A percentile compares a stretch with the other conserved stretches of the same genome.
phyloP scores from a whole-genome alignment of 805 yeast genomes.

The Kregervanrija pseudodelftensis region DNA sequence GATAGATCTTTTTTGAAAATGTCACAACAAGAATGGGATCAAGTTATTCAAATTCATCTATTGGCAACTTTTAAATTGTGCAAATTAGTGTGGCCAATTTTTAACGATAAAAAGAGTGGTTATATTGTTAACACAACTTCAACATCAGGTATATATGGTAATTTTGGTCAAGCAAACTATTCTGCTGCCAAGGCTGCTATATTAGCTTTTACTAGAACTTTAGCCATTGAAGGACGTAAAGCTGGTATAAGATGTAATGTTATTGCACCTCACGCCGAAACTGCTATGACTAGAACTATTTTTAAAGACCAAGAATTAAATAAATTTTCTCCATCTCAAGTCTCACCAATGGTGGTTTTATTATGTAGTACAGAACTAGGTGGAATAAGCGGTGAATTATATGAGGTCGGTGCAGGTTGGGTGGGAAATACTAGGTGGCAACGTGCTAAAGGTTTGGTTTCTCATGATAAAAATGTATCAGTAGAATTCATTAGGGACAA shows the following conservation, averaged over 20 bases:
- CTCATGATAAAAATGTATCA: constrained; percentile 46
- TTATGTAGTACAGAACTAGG: constrained; percentile 66
- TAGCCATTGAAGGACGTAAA: constrained; percentile 88
- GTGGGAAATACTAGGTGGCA: constrained; percentile 93
- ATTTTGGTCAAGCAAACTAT: constrained; percentile 95
- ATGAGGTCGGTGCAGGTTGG: constrained; percentile 97
- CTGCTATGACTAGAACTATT: constrained; percentile 91
- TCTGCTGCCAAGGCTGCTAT: constrained; percentile 90
- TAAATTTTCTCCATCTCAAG: constrained; percentile 78
- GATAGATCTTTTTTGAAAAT: constrained; percentile 84
- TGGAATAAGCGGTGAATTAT: constrained; percentile 64
- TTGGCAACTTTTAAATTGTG: constrained; percentile 74
- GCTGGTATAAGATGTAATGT: constrained; percentile 67
- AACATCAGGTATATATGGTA: constrained; percentile 95
- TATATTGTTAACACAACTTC: constrained; percentile 84
- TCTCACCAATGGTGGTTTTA: constrained; percentile 82
- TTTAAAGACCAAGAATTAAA: constrained; percentile 75
- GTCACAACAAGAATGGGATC: constrained; percentile 77
- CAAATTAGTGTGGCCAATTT: constrained; percentile 89
- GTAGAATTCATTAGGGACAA: constrained; percentile 61
- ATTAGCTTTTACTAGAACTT: constrained; percentile 74
- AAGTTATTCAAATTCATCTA: constrained; percentile 75
- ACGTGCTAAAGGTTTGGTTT: constrained; percentile 78
- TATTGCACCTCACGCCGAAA: constrained; percentile 97
- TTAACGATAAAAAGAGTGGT: constrained; percentile 72